phyloP scores from a whole-genome alignment of 2,329 filamentous ascomycete species.

The Alternaria triticimaculans region DNA sequence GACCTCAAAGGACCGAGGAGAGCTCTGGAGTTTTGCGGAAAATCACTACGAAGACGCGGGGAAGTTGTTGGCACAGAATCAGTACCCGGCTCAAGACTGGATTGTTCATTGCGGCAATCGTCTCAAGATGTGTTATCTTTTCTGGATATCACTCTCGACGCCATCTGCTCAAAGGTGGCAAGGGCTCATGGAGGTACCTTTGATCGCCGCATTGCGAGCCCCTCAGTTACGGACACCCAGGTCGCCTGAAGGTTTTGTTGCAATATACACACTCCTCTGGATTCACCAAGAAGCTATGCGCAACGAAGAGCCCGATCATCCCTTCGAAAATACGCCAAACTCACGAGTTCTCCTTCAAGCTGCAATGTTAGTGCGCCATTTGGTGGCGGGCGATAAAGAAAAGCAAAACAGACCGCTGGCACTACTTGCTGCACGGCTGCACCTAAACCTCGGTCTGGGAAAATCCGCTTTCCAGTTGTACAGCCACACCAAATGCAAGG shows the following conservation, averaged over 20 bases:
- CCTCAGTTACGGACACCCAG: constrained; percentile 10
- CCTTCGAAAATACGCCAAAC: constrained; percentile 9
- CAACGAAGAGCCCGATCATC: not conserved
- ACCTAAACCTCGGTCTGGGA: constrained; percentile 40
- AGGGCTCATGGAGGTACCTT: not conserved
- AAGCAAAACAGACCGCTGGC: constrained; percentile 35
- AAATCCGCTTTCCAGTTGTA: constrained; percentile 40
- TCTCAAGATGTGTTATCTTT: constrained; percentile 36
- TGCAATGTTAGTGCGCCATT: constrained; percentile 31
- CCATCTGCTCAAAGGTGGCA: not conserved
- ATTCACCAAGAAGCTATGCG: constrained; percentile 23
- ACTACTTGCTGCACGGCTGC: constrained; percentile 42
- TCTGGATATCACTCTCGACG: constrained; percentile 25
- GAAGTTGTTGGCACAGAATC: not conserved
- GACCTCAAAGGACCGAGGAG: constrained; percentile 13
- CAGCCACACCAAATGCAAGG: constrained; percentile 36
- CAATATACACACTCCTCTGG: constrained; percentile 29
- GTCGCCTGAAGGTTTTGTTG: constrained; percentile 28
- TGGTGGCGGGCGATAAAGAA: constrained; percentile 31
- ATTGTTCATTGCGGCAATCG: constrained; percentile 18
- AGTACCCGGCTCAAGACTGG: not conserved
- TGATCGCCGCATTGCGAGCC: not conserved
- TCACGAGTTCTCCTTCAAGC: constrained; percentile 38
- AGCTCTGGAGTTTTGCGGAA: constrained; percentile 19
- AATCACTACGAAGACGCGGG: not conserved